Base-by-base conservation (phyloP, 2,329 filamentous ascomycete species). In the Trichophyton rubrum region DNA sequence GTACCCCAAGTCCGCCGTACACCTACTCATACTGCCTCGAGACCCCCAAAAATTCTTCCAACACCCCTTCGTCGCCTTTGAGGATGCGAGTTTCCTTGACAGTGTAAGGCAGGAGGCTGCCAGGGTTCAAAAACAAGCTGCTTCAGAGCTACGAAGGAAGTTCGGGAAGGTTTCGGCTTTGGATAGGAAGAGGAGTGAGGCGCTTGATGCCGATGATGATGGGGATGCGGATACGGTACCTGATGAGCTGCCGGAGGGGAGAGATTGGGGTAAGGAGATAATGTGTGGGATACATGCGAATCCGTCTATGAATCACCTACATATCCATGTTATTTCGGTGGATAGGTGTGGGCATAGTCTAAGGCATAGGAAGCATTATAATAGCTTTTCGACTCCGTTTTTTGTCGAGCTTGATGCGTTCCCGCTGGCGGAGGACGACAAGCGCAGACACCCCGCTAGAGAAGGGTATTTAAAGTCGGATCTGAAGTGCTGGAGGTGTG, bases 301-400 rank as follows among this genome's bases (percentile, higher is more conserved):
- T 66, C 93, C 93, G 2, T 91, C 87, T 60, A 97, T 99, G 93
- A 86, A 83, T 64, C 90, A 97, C 71, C 71, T 97, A 60, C 93
- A 99, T 73, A 79, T 97, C 3, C 93, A 99, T 72, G 84, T 97
- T 33, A 75, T 97, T 61, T 89, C 88, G 43, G 78, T 83, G 17
- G 93, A 99, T 71, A 86, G 89, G 79, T 80, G 84, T 67, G 90
- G 86, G 41, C 80, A 82, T 9, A 80, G 80, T 53, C 66, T 96
- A 73, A 89, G 86, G 74, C 85, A 92, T 70, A 80, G 85, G 64
- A 92, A 90, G 71, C 93, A 97, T 74, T 97, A 96, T 75, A 89
- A 93, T 69, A 93, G 88, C 64, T 97, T 97, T 74, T 85, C 83
- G 35, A 95, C 91, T 59, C 82, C 82, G 2, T 99, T 97, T 71